Base-by-base conservation (phyloP, 208 protist species). In the Leptomonas seymouri region DNA sequence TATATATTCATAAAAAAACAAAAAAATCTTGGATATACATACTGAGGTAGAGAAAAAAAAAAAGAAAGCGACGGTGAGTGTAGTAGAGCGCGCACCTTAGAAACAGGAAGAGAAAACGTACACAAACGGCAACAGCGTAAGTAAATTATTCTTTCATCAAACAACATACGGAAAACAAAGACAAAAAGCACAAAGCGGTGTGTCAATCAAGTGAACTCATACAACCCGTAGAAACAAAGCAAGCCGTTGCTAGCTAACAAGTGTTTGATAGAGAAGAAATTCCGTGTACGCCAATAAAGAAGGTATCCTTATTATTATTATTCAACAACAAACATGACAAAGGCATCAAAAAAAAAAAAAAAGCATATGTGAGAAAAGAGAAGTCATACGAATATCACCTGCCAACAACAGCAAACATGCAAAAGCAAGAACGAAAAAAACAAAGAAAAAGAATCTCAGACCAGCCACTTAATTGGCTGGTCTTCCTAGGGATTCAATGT, bases 401-500 rank as follows among this genome's bases (percentile, higher is more conserved):
- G 5, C 18, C 8, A 65, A 39, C 21, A 53, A 45, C 12, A 18
- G 14, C 3, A 20, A 53, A 25, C 7, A 44, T 44, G 39, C 39
- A 44, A 44, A 44, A 44, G 39, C 7, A 14, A 44, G 14, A 16
- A 49, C 7, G 36, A 21, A 34, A 12, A 66, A 21, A 45, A 25
- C 9, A 36, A 42, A 44, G 8, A 42, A 16, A 41, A 2, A 48
- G 21, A 67, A 27, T 44, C 20, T 58, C 20, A 44, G 39, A 16
- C 39, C n/a, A n/a, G n/a, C n/a, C n/a, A 8, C 25, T n/a, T 60
- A 70, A 25, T 55, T 49, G 0, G 42, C 2, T 5, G 80, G 68
- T 28, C 90, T 67, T 16, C 80, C 84, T 21, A 96, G 78, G 4
- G 69, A 55, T 3, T 48, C 78, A 20, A 93, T 73, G 62, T 93